These are phyloP conservation scores for Lasiosphaeris hirsuta DNA, from an alignment of 495 filamentous ascomycete species.

Conservation along the genomic window DNA sequence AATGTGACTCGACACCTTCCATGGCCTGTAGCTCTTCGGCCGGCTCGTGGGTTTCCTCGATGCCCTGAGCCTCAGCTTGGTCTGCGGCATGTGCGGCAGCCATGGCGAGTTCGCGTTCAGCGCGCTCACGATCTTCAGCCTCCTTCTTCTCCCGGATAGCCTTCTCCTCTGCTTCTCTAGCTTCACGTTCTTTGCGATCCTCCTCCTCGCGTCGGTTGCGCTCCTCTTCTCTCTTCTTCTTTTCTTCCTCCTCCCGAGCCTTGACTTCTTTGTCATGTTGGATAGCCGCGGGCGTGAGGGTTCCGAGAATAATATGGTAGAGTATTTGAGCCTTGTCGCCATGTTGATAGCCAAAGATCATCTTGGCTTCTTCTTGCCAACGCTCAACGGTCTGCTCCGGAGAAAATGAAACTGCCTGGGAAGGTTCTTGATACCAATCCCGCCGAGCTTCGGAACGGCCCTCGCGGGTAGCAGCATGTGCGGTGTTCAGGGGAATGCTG, in stretches of 20 bases:
- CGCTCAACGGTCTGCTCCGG: slow-evolving; percentile 65
- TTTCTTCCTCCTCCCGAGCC: slow-evolving; percentile 54
- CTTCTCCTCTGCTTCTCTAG: slow-evolving; percentile 60
- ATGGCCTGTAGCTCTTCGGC: slow-evolving; percentile 58
- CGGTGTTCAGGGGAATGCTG: slow-evolving; percentile 31
- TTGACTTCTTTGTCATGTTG: slow-evolving; percentile 67
- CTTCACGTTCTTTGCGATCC: slow-evolving; percentile 52
- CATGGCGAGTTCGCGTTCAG: slow-evolving; percentile 49
- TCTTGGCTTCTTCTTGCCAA: slow-evolving; percentile 88
- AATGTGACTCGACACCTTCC: slow-evolving; percentile 77
- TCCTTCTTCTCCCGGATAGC: slow-evolving; percentile 52
- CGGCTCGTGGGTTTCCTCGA: background rate
- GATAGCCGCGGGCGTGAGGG: slow-evolving; percentile 81
- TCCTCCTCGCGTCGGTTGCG: slow-evolving; percentile 53
- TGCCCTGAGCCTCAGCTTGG: slow-evolving; percentile 10
- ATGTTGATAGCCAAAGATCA: slow-evolving; percentile 70
- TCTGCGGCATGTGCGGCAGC: slow-evolving; percentile 38
- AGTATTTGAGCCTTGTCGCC: slow-evolving; percentile 71
- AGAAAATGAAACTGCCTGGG: slow-evolving; percentile 65
- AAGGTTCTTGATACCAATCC: slow-evolving; percentile 44
- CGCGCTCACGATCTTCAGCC: slow-evolving; percentile 54
- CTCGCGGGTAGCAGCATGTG: slow-evolving; percentile 24
- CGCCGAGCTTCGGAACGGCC: slow-evolving; percentile 39
- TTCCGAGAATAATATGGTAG: slow-evolving; percentile 61
- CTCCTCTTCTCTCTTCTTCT: slow-evolving; percentile 67